phyloP scores from a whole-genome alignment of 2,329 filamentous ascomycete genomes.

The Penicillium griseofulvum region DNA sequence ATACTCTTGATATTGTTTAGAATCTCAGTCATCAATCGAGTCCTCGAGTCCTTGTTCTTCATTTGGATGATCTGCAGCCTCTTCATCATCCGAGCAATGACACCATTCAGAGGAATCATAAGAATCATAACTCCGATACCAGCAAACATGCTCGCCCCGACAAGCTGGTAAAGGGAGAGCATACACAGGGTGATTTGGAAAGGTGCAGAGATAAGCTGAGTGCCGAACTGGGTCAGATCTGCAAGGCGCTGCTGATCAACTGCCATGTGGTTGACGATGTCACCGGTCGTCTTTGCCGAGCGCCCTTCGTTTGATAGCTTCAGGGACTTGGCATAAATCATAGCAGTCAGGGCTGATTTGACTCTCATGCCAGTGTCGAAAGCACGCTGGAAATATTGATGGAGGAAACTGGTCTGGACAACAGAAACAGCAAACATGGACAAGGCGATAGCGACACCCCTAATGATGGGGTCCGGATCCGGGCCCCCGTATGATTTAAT shows the following conservation, averaged over 20 bases:
- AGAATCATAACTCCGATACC: conserved; percentile 92
- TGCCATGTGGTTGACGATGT: conserved; percentile 99
- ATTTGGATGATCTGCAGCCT: conserved; percentile 92
- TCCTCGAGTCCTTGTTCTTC: conserved; percentile 97
- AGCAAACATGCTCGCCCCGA: conserved; percentile 92
- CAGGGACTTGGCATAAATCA: conserved; percentile 90
- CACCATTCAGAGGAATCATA: conserved; percentile 94
- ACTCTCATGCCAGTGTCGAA: conserved; percentile 97
- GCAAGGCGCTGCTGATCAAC: conserved; percentile 94
- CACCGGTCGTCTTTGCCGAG: conserved; percentile 83
- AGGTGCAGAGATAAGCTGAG: conserved; percentile 93
- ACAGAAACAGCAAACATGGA: conserved; percentile 89
- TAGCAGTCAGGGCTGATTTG: conserved; percentile 82
- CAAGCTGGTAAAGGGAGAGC: conserved; percentile 90
- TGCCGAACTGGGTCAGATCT: conserved; percentile 90
- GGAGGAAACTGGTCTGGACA: conserved; percentile 82
- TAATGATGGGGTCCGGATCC: conserved; percentile 71
- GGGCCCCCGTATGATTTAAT: conserved; percentile 69
- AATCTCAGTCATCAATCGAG: conserved; percentile 92
- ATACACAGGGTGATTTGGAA: conserved; percentile 97
- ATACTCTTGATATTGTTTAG: conserved; percentile 99
- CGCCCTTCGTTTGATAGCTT: conserved; percentile 90
- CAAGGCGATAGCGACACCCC: conserved; percentile 82
- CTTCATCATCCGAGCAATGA: conserved; percentile 92
- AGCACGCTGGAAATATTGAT: conserved; percentile 95